Conservation (phyloP, 768 basidiomycete genomes). For the Phaffia tasmanica region DNA sequence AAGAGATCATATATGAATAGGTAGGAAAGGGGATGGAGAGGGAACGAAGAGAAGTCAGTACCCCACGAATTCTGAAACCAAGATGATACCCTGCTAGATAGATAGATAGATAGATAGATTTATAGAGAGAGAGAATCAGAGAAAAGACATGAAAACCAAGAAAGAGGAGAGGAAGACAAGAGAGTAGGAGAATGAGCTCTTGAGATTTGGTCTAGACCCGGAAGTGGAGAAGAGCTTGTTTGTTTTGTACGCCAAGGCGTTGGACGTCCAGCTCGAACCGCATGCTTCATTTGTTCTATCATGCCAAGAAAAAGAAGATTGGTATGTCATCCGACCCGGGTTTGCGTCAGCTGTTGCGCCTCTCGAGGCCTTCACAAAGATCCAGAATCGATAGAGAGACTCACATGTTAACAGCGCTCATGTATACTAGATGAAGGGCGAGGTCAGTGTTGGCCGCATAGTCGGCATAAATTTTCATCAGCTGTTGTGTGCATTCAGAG, state of each 20-base stretch:
- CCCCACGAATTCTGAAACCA: not conserved
- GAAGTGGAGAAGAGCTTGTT: no score
- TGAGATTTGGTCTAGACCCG: no score
- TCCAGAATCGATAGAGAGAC: not conserved
- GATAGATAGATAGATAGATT: not conserved
- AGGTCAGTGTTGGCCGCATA: slow-evolving; percentile 10
- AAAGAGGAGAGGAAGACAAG: not conserved
- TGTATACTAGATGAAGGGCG: slow-evolving; percentile 5
- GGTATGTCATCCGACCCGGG: no score
- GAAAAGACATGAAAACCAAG: not conserved
- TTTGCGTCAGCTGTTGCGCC: no score
- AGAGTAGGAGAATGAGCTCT: no score
- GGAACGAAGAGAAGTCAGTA: not conserved
- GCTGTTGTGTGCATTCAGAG: slow-evolving; percentile 47
- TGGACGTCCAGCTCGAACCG: no score
- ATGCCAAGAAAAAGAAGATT: no score
- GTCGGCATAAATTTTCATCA: no score
- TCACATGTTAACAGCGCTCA: not conserved
- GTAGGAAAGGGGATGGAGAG: not conserved
- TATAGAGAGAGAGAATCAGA: not conserved
- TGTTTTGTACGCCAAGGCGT: no score
- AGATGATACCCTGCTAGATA: not conserved
- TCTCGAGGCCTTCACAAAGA: no score
- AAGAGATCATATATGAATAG: not conserved
- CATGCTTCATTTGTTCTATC: no score